phyloP scores from a whole-genome alignment of 2,329 filamentous ascomycete genomes.

The Stachybotrys chartarum region DNA sequence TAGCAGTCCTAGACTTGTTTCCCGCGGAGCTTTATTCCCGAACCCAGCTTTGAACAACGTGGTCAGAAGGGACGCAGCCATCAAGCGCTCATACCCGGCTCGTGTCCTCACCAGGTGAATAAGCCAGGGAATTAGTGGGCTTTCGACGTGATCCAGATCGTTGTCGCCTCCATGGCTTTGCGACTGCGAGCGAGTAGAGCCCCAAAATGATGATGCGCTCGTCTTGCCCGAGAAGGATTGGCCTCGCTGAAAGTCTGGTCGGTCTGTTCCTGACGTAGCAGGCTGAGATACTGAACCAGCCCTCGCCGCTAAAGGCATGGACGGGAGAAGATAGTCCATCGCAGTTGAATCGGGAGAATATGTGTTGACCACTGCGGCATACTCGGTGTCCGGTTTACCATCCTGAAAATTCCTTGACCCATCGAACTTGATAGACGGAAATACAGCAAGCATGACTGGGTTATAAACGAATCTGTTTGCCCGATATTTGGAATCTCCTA shows the following conservation, averaged over 20 bases:
- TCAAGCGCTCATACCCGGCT: slow-evolving; percentile 52
- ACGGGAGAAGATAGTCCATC: slow-evolving; percentile 60
- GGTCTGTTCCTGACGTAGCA: slow-evolving; percentile 12
- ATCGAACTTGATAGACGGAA: slow-evolving; percentile 56
- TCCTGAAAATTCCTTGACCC: slow-evolving; percentile 45
- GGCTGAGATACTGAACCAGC: slow-evolving; percentile 15
- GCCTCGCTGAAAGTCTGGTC: slow-evolving; percentile 19
- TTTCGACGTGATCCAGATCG: slow-evolving; percentile 55
- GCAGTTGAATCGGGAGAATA: slow-evolving; percentile 36
- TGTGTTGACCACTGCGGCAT: neutral
- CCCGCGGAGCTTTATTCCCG: slow-evolving; percentile 51
- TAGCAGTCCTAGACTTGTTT: slow-evolving; percentile 57
- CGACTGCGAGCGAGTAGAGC: slow-evolving; percentile 21
- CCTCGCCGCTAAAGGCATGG: slow-evolving; percentile 33
- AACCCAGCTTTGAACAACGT: slow-evolving; percentile 63
- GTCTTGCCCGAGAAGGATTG: slow-evolving; percentile 22
- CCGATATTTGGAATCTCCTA: slow-evolving; percentile 72
- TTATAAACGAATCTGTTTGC: slow-evolving; percentile 65
- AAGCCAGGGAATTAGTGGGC: slow-evolving; percentile 66
- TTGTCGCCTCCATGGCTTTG: slow-evolving; percentile 19
- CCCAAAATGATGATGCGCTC: slow-evolving; percentile 20
- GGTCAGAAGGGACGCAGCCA: slow-evolving; percentile 63
- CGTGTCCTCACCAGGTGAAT: slow-evolving; percentile 55
- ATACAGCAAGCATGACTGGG: slow-evolving; percentile 61
- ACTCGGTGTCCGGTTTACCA: slow-evolving; percentile 26